Conservation (phyloP, 495 filamentous ascomycete genomes). For the Penicillium dipodomyicola region DNA sequence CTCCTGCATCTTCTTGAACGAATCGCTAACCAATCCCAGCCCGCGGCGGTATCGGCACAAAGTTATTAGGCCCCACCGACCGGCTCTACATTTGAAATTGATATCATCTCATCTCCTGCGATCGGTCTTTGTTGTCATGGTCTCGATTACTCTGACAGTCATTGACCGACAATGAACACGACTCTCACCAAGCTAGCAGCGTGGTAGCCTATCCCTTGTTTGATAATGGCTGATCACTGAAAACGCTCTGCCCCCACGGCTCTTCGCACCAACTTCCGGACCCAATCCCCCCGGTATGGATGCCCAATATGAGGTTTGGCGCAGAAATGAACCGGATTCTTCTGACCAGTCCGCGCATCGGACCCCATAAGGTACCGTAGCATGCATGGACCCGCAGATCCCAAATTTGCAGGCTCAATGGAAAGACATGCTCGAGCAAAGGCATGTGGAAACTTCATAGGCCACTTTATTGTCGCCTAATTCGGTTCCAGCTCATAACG, state of each 20-base stretch:
- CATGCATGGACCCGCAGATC: neutral
- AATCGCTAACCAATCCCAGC: slow-evolving; percentile 35
- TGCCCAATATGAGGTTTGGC: slow-evolving; percentile 6
- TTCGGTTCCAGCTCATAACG: neutral
- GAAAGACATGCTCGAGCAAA: neutral
- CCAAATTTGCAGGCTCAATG: slow-evolving; percentile 1
- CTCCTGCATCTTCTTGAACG: neutral
- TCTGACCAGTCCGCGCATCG: slow-evolving; percentile 2
- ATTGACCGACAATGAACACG: slow-evolving; percentile 12
- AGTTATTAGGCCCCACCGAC: slow-evolving; percentile 38
- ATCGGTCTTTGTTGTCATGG: slow-evolving; percentile 19
- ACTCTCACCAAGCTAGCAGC: neutral
- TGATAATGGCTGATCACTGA: neutral
- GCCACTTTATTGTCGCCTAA: slow-evolving; percentile 1
- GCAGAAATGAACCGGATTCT: slow-evolving; percentile 3
- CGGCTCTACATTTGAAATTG: slow-evolving; percentile 25
- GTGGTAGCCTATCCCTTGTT: neutral
- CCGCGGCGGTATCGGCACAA: slow-evolving; percentile 48
- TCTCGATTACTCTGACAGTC: slow-evolving; percentile 14
- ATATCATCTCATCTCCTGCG: slow-evolving; percentile 14
- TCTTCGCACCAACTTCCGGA: slow-evolving; percentile 9
- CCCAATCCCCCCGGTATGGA: slow-evolving; percentile 4
- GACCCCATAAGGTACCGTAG: neutral
- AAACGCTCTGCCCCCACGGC: neutral
- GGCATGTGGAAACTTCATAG: neutral